Base-by-base conservation (phyloP, 139 green algal genomes). In the Coelastrella sp. region DNA sequence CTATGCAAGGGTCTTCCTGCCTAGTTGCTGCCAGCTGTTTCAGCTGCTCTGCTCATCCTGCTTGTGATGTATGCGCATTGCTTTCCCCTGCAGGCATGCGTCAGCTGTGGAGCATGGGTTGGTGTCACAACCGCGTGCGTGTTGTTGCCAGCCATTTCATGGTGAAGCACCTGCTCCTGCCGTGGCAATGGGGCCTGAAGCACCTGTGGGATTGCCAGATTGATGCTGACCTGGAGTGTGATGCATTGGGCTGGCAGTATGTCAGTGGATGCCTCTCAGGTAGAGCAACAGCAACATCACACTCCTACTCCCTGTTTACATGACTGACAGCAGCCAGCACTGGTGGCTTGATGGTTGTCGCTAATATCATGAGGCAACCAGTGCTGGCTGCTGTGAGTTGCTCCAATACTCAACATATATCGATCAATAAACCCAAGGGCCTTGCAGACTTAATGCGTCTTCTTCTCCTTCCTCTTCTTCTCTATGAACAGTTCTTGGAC, bases 111-210 rank as follows among this genome's bases (percentile, higher is more conserved):
- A 93, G 90, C 78, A 97, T 94, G 61, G 97, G 97, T 27, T 99
- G 96, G 96, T 90, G 95, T 84, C 96, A 98, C 93, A 98, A 98
- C 93, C 93, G 95, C 73, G 87, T 94, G 65, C 94, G 97, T 20
- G 95, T 99, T 56, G 92, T 99, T 57, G 93, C 91, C 49, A 95
- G 95, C 7, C 95, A 91, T 70, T 99, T 99, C 93, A 92, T 97
- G 75, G 95, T 97, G 27, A 99, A 99, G 93, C 95, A 99, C 93
- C 95, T 99, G 92, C 94, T 99, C 92, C 95, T 98, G 88, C 96
- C 95, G 0, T 98, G 97, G 96, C 97, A 99, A 93, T 99, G 97
- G 97, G 97, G 97, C 14, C 95, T 99, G 19, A 99, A 99, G 93
- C 96, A 98, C 92, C 99, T 97, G 90, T 99, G 97, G 97, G 97